Percentiles rank a stretch among this genome's conserved stretches.
phyloP scores from a whole-genome alignment of 2,329 filamentous ascomycete genomes.

The Chaetothyriales sp. region DNA sequence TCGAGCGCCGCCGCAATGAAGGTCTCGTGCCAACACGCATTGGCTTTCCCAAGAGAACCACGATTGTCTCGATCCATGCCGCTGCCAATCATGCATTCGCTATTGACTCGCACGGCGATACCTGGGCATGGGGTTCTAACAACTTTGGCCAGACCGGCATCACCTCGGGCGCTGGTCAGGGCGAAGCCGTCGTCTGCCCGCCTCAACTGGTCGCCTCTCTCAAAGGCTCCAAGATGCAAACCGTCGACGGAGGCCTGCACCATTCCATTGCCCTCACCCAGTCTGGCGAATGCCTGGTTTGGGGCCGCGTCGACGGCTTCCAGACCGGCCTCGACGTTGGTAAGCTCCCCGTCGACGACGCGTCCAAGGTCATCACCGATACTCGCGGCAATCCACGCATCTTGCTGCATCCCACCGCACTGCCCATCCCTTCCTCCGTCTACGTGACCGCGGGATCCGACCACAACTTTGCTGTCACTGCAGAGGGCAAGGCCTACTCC shows the following conservation, averaged over 20 bases:
- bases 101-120: conserved; percentile 48
- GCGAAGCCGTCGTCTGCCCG: conserved; percentile 56
- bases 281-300: conserved; percentile 43
- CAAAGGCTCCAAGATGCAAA: conserved; percentile 42
- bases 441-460: conserved; percentile 54
- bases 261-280: conserved; percentile 52
- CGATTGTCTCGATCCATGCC: conserved; percentile 46
- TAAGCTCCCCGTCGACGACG: conserved; percentile 43
- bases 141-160: conserved; percentile 72
- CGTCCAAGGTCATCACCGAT: conserved; percentile 38
- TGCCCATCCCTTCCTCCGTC: conserved; percentile 46
- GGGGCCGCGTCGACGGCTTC: conserved; percentile 47
- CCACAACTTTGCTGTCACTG: conserved; percentile 57
- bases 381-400: conserved; percentile 54
- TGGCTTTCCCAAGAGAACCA: conserved; percentile 34
- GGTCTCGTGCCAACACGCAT: conserved; percentile 39
- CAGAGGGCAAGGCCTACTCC: conserved; percentile 55
- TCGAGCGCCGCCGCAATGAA: conserved; percentile 42
- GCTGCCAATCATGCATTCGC: conserved; percentile 76
- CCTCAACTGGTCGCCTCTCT: conserved; percentile 56
- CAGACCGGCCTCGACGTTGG: conserved; percentile 48
- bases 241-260: conserved; percentile 60
- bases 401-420: conserved; percentile 49
- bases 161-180: conserved; percentile 29
- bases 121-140: conserved; percentile 77